A percentile compares a stretch with the other conserved stretches of the same genome.
These are phyloP conservation scores for Kwoniella pini DNA, from an alignment of 768 basidiomycete species.

Conservation along the genomic window DNA sequence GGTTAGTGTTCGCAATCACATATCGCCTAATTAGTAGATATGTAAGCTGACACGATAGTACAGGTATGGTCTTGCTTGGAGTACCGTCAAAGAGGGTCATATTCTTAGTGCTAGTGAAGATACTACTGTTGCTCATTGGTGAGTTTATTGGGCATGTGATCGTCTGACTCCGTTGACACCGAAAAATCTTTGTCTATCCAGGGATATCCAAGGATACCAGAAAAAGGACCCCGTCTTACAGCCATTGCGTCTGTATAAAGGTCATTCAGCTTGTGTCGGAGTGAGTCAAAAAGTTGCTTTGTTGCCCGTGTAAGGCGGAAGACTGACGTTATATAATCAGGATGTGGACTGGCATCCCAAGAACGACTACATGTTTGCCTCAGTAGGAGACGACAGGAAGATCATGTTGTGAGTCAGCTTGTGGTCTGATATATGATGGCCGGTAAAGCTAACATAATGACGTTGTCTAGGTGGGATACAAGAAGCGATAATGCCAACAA, in stretches of 20 bases:
- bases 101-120: conserved; percentile 92
- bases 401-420: conserved; percentile 74
- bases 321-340: too few species aligned
- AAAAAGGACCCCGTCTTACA: conserved; percentile 78
- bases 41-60: too few species aligned
- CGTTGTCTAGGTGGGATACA: conserved; percentile 79
- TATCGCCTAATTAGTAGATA: background rate
- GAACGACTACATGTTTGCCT: conserved; percentile 81
- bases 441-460: background rate
- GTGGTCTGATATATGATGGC: background rate
- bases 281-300: conserved; percentile 59
- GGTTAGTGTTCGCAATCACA: conserved; percentile 62
- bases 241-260: conserved; percentile 77
- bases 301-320: conserved; percentile 3
- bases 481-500: conserved; percentile 64
- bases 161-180: background rate
- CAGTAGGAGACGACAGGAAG: conserved; percentile 93
- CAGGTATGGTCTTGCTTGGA: conserved; percentile 95
- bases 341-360: conserved; percentile 95
- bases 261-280: conserved; percentile 88
- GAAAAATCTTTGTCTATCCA: conserved; percentile 48
- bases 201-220: conserved; percentile 87
- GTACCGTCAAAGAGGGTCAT: conserved; percentile 75
- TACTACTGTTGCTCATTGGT: conserved; percentile 94
- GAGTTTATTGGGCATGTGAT: conserved; percentile 36